These are phyloP conservation scores for Sporothrix phasma DNA, from an alignment of 2,329 filamentous ascomycete species.

Conservation along the genomic window DNA sequence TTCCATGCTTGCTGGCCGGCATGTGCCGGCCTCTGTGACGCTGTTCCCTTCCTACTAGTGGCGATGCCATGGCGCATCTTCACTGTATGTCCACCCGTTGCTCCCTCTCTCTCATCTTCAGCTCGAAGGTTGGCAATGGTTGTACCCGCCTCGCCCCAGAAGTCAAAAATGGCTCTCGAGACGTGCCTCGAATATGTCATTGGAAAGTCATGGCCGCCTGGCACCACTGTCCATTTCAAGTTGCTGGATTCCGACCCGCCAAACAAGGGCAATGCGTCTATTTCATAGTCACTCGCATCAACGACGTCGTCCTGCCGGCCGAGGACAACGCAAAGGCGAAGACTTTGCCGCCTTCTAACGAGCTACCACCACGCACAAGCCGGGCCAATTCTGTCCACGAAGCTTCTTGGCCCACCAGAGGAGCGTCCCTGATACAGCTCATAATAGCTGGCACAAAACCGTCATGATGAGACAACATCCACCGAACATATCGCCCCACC, in stretches of 20 bases:
- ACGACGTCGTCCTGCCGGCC: constrained; percentile 43
- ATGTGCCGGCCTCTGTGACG: not conserved
- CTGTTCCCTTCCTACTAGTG: not conserved
- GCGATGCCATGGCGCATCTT: too few species aligned
- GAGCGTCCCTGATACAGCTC: constrained; percentile 44
- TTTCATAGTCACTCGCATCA: constrained; percentile 37
- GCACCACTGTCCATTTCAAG: constrained; percentile 41
- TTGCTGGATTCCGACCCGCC: constrained; percentile 35
- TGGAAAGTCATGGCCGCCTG: constrained; percentile 52
- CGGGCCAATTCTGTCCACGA: constrained; percentile 39
- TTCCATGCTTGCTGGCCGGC: not conserved
- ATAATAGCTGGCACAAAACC: constrained; percentile 53
- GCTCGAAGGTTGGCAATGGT: not conserved
- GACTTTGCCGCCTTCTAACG: constrained; percentile 19
- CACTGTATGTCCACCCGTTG: not conserved
- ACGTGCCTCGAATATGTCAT: constrained; percentile 43
- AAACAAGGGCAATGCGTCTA: constrained; percentile 40
- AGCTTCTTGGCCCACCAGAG: constrained; percentile 42
- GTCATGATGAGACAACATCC: constrained; percentile 46
- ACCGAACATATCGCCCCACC: constrained; percentile 44
- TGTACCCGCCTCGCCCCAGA: constrained; percentile 31
- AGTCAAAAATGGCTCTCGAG: constrained; percentile 36
- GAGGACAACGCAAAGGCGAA: constrained; percentile 42
- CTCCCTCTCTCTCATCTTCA: constrained; percentile 13
- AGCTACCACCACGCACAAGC: constrained; percentile 20